Conservation (phyloP, 2,329 filamentous ascomycete genomes). For the Calcarisporium arbuscula region DNA sequence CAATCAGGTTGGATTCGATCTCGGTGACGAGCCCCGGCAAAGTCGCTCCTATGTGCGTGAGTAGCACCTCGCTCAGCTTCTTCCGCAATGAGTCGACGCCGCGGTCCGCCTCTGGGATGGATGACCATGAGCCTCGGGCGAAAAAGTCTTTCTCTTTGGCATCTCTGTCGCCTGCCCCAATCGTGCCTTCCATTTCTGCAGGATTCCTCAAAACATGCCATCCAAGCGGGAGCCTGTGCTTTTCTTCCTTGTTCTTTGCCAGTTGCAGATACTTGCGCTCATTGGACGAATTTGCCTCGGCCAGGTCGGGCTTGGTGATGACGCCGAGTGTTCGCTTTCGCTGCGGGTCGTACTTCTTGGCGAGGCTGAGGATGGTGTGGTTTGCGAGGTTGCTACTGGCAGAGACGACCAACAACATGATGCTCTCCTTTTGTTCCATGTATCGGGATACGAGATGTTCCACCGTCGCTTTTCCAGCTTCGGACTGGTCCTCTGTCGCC, state of each 20-base stretch:
- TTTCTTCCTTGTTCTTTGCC: constrained; percentile 32
- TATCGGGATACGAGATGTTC: constrained; percentile 40
- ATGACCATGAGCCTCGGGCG: constrained; percentile 14
- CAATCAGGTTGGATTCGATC: constrained; percentile 11
- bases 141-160: constrained; percentile 21
- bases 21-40: constrained; percentile 7
- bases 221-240: constrained; percentile 29
- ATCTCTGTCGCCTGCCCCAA: constrained; percentile 15
- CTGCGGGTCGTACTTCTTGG: constrained; percentile 33
- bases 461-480: constrained; percentile 23
- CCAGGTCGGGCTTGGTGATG: constrained; percentile 48
- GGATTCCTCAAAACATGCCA: constrained; percentile 47
- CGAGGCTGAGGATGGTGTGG: constrained; percentile 43
- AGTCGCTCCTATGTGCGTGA: constrained; percentile 4
- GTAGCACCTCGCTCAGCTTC: constrained; percentile 8
- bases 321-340: constrained; percentile 47
- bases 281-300: constrained; percentile 29
- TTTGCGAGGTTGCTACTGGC: constrained; percentile 43
- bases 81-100: constrained; percentile 7
- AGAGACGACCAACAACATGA: constrained; percentile 50
- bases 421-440: constrained; percentile 50
- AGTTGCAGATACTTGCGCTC: constrained; percentile 34
- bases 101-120: constrained; percentile 8
- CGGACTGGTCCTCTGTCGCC: constrained; percentile 24
- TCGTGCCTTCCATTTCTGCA: constrained; percentile 17